A percentile compares a stretch with the other conserved stretches of the same genome.
Conservation (phyloP, 495 filamentous ascomycete species). For the Tuber indicum region DNA sequence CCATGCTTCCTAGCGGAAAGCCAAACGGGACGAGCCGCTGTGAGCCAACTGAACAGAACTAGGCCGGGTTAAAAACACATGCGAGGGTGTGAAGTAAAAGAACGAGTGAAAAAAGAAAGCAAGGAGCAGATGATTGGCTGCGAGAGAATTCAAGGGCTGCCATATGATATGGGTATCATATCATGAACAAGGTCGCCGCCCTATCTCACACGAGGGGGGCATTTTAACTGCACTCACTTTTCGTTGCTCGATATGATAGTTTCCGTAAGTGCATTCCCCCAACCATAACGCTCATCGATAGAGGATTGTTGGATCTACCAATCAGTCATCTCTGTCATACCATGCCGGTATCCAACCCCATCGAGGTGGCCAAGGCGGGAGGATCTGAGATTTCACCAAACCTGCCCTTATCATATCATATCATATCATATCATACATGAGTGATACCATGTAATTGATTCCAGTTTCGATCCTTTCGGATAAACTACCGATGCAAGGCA, state of each 20-base stretch:
- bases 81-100: neutral
- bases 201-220: neutral
- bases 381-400: neutral
- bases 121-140: constrained; percentile 2
- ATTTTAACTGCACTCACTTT: neutral
- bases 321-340: neutral
- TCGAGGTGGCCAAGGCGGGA: constrained; percentile 1
- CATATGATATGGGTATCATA: constrained; percentile 3
- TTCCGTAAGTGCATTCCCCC: neutral
- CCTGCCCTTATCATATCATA: neutral
- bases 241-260: neutral
- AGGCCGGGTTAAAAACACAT: constrained; percentile 3
- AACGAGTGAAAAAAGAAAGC: constrained; percentile 1
- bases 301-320: neutral
- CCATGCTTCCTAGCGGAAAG: constrained; percentile 22
- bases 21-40: constrained; percentile 33
- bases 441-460: neutral
- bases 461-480: neutral
- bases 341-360: neutral
- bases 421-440: neutral
- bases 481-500: neutral
- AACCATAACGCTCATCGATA: neutral
- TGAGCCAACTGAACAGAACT: constrained; percentile 13
- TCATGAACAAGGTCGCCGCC: neutral
- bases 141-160: neutral